phyloP scores from a whole-genome alignment of 352 stramenopile species.

The Phytophthora colocasiae region DNA sequence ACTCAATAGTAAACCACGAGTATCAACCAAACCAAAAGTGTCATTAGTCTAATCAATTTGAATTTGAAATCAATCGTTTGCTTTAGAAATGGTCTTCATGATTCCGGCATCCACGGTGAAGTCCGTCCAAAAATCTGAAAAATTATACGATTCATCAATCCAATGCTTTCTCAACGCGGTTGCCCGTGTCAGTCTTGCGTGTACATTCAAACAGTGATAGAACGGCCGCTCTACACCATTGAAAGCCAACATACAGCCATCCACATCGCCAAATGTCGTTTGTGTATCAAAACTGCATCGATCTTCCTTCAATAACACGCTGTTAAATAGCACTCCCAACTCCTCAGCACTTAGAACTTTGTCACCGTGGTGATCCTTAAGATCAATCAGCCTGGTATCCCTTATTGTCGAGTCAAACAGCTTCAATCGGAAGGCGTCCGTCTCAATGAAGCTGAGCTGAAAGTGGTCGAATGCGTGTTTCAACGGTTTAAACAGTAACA shows the following conservation, averaged over 20 bases:
- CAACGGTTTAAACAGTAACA: slow-evolving; percentile 31
- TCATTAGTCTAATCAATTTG: too few relatives aligned
- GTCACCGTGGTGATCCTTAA: slow-evolving; percentile 1
- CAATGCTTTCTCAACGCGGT: slow-evolving; percentile 27
- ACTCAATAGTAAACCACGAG: not conserved
- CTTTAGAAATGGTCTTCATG: not conserved
- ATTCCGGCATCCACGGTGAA: slow-evolving; percentile 10
- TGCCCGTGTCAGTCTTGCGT: slow-evolving; percentile 25
- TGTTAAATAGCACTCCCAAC: slow-evolving; percentile 5
- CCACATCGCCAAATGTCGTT: slow-evolving; percentile 3
- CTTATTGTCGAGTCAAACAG: not conserved
- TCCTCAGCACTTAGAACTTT: slow-evolving; percentile 7
- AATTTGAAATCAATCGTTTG: too few relatives aligned
- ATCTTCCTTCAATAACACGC: slow-evolving; percentile 1
- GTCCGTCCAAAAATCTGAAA: slow-evolving; percentile 29
- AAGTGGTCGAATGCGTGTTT: slow-evolving; percentile 8
- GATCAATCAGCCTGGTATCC: slow-evolving; percentile 5
- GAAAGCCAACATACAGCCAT: not conserved
- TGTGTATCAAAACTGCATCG: slow-evolving; percentile 9
- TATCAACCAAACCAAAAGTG: not conserved
- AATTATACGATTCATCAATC: slow-evolving; percentile 29
- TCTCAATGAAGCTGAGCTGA: not conserved
- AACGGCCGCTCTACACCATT: slow-evolving; percentile 27
- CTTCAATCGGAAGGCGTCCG: not conserved
- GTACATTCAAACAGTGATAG: slow-evolving; percentile 37